Conservation (phyloP, 306 rosid genomes). For the Bauhinia variegata region DNA sequence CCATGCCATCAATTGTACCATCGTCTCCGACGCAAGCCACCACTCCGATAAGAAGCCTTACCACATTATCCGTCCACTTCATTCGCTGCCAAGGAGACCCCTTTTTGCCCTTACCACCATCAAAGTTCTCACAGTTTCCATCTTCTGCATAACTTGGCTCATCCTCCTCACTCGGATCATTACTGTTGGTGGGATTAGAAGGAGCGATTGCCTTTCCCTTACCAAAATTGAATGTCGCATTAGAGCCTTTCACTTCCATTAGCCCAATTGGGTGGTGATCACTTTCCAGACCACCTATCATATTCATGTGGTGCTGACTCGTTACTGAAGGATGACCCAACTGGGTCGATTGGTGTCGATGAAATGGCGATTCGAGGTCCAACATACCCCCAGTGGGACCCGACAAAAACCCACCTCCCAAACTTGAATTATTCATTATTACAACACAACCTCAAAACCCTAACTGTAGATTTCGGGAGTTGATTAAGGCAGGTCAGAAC, state of each 20-base stretch:
- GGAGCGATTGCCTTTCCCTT: constrained; percentile 63
- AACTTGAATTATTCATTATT: constrained; percentile 71
- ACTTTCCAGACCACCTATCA: constrained; percentile 57
- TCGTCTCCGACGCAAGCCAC: constrained; percentile 92
- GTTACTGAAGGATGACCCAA: constrained; percentile 52
- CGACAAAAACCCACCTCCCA: constrained; percentile 75
- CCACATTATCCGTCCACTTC: constrained; percentile 94
- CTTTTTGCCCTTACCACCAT: constrained; percentile 59
- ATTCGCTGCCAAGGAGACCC: constrained; percentile 91
- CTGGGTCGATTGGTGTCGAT: constrained; percentile 60
- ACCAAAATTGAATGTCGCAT: constrained; percentile 36
- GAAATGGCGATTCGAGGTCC: constrained; percentile 67
- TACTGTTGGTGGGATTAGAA: constrained; percentile 39
- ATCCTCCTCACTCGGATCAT: constrained; percentile 77
- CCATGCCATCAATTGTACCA: constrained; percentile 58
- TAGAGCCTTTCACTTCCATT: constrained; percentile 59
- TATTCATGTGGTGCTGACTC: constrained; percentile 57
- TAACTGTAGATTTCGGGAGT: constrained; percentile 31
- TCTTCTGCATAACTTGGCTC: constrained; percentile 71
- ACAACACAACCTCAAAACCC: constrained; percentile 43
- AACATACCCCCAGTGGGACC: constrained; percentile 60
- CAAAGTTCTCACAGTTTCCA: constrained; percentile 62
- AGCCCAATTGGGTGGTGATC: constrained; percentile 51
- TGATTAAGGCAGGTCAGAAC: neutral
- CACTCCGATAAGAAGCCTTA: constrained; percentile 81